Evolutionary conservation across 176 grass and related monocot genomes (phyloP), one percentile per base, ranked within the genome.

Genomic region (Leersia perrieri): DNA sequence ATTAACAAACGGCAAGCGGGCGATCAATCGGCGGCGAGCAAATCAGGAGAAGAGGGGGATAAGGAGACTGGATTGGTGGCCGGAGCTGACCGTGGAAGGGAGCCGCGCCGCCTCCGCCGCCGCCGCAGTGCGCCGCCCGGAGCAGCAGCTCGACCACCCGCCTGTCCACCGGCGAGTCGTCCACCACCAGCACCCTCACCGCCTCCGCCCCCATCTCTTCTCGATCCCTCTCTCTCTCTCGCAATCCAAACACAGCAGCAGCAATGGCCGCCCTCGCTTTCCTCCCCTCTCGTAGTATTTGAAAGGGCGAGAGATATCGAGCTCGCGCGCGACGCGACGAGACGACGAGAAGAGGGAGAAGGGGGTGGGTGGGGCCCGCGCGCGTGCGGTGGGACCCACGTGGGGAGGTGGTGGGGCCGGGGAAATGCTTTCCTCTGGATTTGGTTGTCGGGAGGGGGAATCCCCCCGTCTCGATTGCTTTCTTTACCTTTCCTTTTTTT

Each of bases 141-240:
- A 95, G 93, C 70, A 95, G 81, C 35, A 84, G 82, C 86, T 95
- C 90, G 10, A 92, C 87, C 58, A 92, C 70, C 81, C 69, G 92
- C 75, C 93, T 73, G 77, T 95, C 93, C 26, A 92, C 74, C 18
- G 93, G 84, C 20, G 93, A 95, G 90, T 95, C 93, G 66, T 95
- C 93, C 41, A 95, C 93, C 64, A 95, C 87, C 93, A 95, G 88
- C 76, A 92, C 87, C 88, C 92, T 94, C 87, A 92, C 49, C 70
- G 73, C 44, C 33, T 5, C 31, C 45, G 15, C 49, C 53, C 75
- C 81, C 49, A 73, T 72, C 27, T 28, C 38, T 29, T 30, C 60
- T 23, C 57, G 14, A 5, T 7, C 33, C 35, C 47, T 34, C 60
- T 30, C 57, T 16, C 51, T 45, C 42, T 16, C 13, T 13, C 42